Evolutionary conservation across 139 green algal species (phyloP).

Genomic region (Picochlorum sp.): DNA sequence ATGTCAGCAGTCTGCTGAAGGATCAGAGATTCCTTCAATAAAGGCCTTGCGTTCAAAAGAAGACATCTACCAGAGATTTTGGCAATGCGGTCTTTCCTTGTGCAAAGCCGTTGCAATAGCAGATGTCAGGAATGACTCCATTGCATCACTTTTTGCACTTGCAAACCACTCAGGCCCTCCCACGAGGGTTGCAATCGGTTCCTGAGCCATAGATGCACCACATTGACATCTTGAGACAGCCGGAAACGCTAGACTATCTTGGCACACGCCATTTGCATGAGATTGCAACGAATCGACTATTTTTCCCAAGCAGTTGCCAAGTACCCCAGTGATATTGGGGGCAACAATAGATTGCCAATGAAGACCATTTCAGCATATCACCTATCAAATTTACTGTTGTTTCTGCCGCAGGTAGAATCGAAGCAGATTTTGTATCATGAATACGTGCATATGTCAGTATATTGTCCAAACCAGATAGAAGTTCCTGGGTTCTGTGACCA

Average conservation of each 20-base stretch:
- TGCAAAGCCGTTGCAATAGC: conserved; percentile 25
- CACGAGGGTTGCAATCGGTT: conserved; percentile 49
- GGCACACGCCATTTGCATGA: conserved; percentile 2
- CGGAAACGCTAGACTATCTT: neutral
- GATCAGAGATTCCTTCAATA: conserved; percentile 13
- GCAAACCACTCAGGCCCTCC: conserved; percentile 31
- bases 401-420: conserved; percentile 41
- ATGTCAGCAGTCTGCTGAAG: conserved; percentile 11
- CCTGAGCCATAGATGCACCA: conserved; percentile 49
- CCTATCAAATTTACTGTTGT: conserved; percentile 37
- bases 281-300: conserved; percentile 46
- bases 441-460: no score
- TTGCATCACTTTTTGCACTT: conserved; percentile 21
- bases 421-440: neutral
- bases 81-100: conserved; percentile 23
- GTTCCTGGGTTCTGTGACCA: conserved; percentile 30
- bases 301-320: conserved; percentile 52
- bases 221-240: conserved; percentile 20
- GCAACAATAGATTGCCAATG: conserved; percentile 15
- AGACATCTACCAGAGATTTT: conserved; percentile 28
- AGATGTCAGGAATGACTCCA: conserved; percentile 18
- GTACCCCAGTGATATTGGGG: conserved; percentile 38
- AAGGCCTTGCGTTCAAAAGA: conserved; percentile 22
- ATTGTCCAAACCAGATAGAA: no score
- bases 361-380: conserved; percentile 45